Base-by-base conservation (phyloP, 2,329 filamentous ascomycete genomes). In the Trichoderma sp. region DNA sequence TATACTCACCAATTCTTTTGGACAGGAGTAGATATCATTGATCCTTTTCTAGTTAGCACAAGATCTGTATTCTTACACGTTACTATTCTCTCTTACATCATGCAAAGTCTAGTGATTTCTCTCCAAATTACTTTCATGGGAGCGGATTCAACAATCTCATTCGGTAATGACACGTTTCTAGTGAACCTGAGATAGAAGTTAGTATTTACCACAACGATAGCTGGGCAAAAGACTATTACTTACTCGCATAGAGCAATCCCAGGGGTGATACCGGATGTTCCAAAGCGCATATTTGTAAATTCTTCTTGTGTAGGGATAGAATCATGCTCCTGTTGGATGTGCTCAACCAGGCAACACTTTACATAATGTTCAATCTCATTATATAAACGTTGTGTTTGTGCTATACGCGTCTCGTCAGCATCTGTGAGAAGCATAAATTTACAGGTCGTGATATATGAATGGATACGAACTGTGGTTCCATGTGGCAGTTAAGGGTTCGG, bases 241-340 rank as follows among this genome's bases (percentile, higher is more conserved):
- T 64, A 64, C 60, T 64, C 60, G 60, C 34, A 53, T 10, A 64
- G 10, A 5, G 61, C 61, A 8, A 64, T 54, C 1, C 48, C 61
- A 13, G 61, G 61, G 32, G 48, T 39, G 61, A 64, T 64, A 10
- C 61, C 61, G 12, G 61, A 64, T 35, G 61, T 64, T 7, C 61
- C 61, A 7, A 64, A 56, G 3, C 61, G 61, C 61, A 64, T 54
- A 1, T 34, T 37, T 1, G 50, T 54, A 35, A 42, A 64, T 10
- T 64, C 48, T 17, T 64, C 61, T 10, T 39, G 61, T 0, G 61
- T 25, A 10, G 61, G 61, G 7, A 64, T 64, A 4, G 34, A 45
- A 19, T 56, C 61, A 34, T 39, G 35, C 7, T 34, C 34, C 13
- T 56, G 50, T 10, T 56, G 48, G 12, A 56, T 54, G 32, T 64